These are phyloP conservation scores for Vanderwaltozyma yarrowii DNA, from an alignment of 805 yeast genomes.

Conservation along the genomic window DNA sequence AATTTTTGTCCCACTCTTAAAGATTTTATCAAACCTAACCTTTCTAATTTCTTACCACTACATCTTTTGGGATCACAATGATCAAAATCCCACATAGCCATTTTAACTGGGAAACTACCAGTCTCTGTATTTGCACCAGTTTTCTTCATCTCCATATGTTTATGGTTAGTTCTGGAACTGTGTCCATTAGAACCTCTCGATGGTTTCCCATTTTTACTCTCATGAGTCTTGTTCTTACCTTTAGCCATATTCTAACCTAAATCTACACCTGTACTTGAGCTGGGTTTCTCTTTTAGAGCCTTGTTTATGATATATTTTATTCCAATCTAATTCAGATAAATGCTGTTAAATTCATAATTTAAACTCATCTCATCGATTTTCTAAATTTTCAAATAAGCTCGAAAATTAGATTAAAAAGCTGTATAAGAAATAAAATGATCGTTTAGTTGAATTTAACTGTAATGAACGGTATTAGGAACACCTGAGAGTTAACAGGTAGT, in stretches of 20 bases:
- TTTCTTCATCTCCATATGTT: slow-evolving; percentile 30
- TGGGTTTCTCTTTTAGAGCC: no score
- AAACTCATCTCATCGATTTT: slow-evolving; percentile 2
- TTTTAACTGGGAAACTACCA: slow-evolving; percentile 60
- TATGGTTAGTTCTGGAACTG: slow-evolving; percentile 43
- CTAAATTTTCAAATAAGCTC: no score
- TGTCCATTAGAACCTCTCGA: slow-evolving; percentile 43
- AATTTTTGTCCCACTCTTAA: slow-evolving; percentile 90
- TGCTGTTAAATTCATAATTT: no score
- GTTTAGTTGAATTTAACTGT: no score
- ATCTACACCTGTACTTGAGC: no score
- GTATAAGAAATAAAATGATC: no score
- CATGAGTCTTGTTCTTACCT: slow-evolving; percentile 39
- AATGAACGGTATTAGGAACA: no score
- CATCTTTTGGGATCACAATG: slow-evolving; percentile 98
- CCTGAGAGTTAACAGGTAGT: no score
- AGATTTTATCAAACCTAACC: slow-evolving; percentile 72
- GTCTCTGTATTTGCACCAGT: slow-evolving; percentile 18
- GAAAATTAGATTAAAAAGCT: no score
- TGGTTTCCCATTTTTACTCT: slow-evolving; percentile 26
- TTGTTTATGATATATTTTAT: no score
- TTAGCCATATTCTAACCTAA: slow-evolving; percentile 30
- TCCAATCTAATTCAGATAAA: no score
- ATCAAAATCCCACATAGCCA: slow-evolving; percentile 99
- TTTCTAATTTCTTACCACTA: slow-evolving; percentile 86